Percentiles rank a stretch among this genome's conserved stretches.
phyloP scores from a whole-genome alignment of 2,329 filamentous ascomycete genomes.

The Harringtonia aguacate region DNA sequence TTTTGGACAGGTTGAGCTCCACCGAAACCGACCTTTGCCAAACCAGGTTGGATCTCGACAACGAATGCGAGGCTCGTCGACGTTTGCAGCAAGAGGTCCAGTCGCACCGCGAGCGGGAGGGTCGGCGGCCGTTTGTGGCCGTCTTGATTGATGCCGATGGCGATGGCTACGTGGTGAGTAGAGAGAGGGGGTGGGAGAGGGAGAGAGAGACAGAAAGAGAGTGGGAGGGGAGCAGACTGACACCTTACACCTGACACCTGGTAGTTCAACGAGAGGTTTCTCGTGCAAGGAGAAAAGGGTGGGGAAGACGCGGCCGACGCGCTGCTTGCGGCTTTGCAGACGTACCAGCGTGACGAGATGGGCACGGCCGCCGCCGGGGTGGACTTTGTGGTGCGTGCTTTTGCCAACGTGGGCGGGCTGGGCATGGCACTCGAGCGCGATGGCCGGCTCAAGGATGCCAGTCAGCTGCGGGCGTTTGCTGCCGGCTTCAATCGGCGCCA shows the following conservation, averaged over 20 bases:
- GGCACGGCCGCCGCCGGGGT: not conserved
- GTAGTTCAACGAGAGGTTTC: not conserved
- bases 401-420: not conserved
- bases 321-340: not conserved
- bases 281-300: not conserved
- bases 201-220: too few species aligned
- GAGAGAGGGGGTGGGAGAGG: too few species aligned
- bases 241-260: too few species aligned
- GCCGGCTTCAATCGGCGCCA: slow-evolving; percentile 47
- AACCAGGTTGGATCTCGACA: not conserved
- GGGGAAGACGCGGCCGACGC: not conserved
- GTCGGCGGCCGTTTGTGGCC: not conserved
- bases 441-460: not conserved
- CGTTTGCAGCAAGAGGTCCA: not conserved
- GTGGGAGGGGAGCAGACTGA: too few species aligned
- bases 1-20: not conserved
- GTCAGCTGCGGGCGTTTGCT: not conserved
- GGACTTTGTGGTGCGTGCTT: not conserved
- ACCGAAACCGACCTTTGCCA: not conserved
- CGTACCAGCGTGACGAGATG: not conserved
- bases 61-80: not conserved
- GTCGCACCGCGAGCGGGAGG: not conserved
- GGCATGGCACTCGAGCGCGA: not conserved
- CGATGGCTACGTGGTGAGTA: too few species aligned
- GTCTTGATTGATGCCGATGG: not conserved